Percentiles rank a stretch among this genome's conserved stretches.
Evolutionary conservation across 345 rosid species (phyloP).

Genomic region (Lumnitzera littorea): DNA sequence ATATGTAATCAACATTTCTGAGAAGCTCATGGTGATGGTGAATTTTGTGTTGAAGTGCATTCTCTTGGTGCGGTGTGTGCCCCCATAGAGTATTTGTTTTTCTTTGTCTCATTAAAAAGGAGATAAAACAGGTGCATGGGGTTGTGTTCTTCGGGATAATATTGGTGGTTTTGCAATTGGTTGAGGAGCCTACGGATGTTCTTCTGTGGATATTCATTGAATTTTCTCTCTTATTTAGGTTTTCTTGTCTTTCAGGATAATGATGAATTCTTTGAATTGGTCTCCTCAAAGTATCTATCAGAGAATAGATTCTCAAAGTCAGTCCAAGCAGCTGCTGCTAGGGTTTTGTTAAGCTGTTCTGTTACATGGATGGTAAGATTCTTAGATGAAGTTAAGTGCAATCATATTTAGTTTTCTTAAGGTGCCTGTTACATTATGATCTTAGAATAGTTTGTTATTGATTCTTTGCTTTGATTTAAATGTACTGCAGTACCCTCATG

Average conservation of each 20-base stretch:
- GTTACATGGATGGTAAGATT: constrained; percentile 61
- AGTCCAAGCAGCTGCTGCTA: constrained; percentile 80
- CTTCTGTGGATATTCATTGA: background rate
- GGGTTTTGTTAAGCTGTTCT: constrained; percentile 77
- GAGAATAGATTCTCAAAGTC: constrained; percentile 62
- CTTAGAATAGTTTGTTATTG: constrained; percentile 2
- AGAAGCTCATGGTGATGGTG: too few relatives aligned
- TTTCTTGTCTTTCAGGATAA: constrained; percentile 52
- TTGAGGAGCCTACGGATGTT: background rate
- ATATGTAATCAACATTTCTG: background rate
- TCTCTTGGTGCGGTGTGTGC: too few relatives aligned
- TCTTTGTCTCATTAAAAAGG: too few relatives aligned
- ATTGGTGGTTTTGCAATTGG: background rate
- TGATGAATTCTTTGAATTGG: constrained; percentile 94
- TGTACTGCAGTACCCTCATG: constrained; percentile 69
- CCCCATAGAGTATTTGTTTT: too few relatives aligned
- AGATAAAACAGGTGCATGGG: too few relatives aligned
- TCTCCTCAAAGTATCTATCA: constrained; percentile 77
- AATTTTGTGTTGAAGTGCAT: too few relatives aligned
- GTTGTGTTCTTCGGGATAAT: too few relatives aligned
- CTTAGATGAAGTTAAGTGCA: background rate
- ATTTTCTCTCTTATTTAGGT: constrained; percentile 1
- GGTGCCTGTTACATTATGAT: background rate
- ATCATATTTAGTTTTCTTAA: too few relatives aligned
- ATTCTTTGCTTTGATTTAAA: constrained; percentile 1